Percentiles rank a stretch among this genome's conserved stretches.
phyloP scores from a whole-genome alignment of 257 asterid species.

The Fraxinus excelsior region DNA sequence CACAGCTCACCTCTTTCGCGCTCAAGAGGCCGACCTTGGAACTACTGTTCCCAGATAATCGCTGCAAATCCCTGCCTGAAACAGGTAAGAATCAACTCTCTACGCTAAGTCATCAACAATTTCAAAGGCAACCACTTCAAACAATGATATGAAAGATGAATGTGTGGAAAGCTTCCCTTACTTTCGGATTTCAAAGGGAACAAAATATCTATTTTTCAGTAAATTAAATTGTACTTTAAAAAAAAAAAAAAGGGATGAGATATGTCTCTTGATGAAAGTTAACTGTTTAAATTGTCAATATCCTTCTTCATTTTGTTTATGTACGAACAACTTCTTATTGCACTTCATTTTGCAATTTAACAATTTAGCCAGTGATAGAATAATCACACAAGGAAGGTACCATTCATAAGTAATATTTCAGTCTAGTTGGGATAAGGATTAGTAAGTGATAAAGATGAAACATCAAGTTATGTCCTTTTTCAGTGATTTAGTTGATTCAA shows the following conservation, averaged over 20 bases:
- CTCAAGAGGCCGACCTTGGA: constrained; percentile 75
- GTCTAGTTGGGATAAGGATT: constrained; percentile 17
- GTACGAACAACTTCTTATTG: background rate
- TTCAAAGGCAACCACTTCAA: constrained; percentile 21
- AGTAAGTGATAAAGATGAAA: background rate
- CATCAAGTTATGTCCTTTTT: constrained; percentile 5
- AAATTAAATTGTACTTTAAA: background rate
- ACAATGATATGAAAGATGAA: constrained; percentile 12
- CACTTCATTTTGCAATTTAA: background rate
- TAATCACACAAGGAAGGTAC: background rate
- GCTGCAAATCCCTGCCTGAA: constrained; percentile 98
- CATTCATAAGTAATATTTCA: background rate
- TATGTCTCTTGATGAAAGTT: background rate
- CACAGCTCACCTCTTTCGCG: constrained; percentile 67
- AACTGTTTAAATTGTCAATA: background rate
- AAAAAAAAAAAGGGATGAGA: background rate
- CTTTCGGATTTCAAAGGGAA: constrained; percentile 24
- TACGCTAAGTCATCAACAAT: constrained; percentile 34
- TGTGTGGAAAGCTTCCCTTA: constrained; percentile 6
- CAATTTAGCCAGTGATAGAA: background rate
- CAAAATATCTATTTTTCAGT: constrained; percentile 11
- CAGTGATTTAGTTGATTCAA: background rate
- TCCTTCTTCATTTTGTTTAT: background rate
- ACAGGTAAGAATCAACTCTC: constrained; percentile 81
- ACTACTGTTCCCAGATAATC: constrained; percentile 67